Evolutionary conservation across 805 yeast species (phyloP), one percentile per base, ranked within the genome.

Genomic region (Suhomyces vadensis): DNA sequence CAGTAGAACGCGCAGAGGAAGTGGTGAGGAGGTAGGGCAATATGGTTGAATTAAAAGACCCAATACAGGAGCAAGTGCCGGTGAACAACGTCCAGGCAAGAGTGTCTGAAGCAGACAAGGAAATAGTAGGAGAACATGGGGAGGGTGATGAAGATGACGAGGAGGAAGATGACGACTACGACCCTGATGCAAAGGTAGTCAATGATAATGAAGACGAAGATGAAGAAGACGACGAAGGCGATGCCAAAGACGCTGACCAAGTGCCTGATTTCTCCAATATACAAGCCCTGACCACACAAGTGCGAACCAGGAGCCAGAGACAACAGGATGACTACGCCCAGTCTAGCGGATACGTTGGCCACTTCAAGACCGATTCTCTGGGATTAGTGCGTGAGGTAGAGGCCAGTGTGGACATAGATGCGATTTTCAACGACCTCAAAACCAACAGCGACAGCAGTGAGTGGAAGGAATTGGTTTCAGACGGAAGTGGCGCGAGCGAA

Each of bases 281-380:
- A 5, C 86, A 80, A 48, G 79, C 56, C 55, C 72, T 37, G 56
- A 69, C 57, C 10, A 85, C 89, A 0, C 73, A 83, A 42, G 76
- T 87, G 26, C 79, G 80, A 54, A 87, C 95, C 0, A 71, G 96
- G 51, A 73, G 78, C 17, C 92, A 83, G 50, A 63, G 85, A 37
- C 65, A 64, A 22, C 47, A 67, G 17, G 86, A 81, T 14, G 44
- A 44, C 20, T 21, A 25, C 2, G 41, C 31, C 10, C 24, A 35
- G n/a, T 40, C 25, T 11, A 38, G 35, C 31, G 44, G 40, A 31
- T 41, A 35, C 14, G 42, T 43, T 19, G 54, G 48, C 5, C 51
- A 50, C 8, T 49, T 56, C 33, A 48, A 53, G 42, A 48, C 51
- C 16, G 50, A 57, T 40, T 37, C 48, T 26, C 54, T 50, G 48